Evolutionary conservation across 1,284 basidiomycete genomes (phyloP).

Genomic region (Serendipita sp.): DNA sequence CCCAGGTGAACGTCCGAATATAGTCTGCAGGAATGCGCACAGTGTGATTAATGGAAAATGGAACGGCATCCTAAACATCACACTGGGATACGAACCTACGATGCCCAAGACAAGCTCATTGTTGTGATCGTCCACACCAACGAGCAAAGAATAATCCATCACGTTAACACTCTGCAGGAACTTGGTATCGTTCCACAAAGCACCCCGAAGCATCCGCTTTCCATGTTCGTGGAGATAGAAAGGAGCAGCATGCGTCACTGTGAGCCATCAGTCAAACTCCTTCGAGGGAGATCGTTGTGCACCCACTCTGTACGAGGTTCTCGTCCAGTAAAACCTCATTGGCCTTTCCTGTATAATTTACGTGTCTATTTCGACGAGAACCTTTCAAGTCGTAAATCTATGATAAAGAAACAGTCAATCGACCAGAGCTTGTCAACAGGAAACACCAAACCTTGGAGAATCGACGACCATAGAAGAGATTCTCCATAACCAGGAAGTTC

Average conservation of each 20-base stretch:
- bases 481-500: constrained; percentile 97
- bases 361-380: constrained; percentile 80
- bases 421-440: not conserved
- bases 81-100: constrained; percentile 50
- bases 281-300: not conserved
- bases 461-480: constrained; percentile 83
- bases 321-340: constrained; percentile 92
- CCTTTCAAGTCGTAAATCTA: constrained; percentile 94
- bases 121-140: constrained; percentile 74
- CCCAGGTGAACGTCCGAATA: constrained; percentile 90
- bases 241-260: constrained; percentile 49
- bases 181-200: constrained; percentile 86
- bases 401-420: not conserved
- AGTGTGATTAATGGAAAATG: not conserved
- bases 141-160: constrained; percentile 98
- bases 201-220: constrained; percentile 81
- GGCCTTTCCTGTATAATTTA: constrained; percentile 77
- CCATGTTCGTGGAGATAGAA: constrained; percentile 93
- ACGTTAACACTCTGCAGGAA: constrained; percentile 93
- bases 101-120: constrained; percentile 91
- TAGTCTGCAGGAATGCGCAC: constrained; percentile 54
- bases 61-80: too few relatives aligned
- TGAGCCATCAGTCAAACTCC: constrained; percentile 6
- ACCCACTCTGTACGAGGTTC: constrained; percentile 72
- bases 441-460: constrained; percentile 55